Evolutionary conservation across 768 basidiomycete genomes (phyloP).

Genomic region (Lactarius tabidus): DNA sequence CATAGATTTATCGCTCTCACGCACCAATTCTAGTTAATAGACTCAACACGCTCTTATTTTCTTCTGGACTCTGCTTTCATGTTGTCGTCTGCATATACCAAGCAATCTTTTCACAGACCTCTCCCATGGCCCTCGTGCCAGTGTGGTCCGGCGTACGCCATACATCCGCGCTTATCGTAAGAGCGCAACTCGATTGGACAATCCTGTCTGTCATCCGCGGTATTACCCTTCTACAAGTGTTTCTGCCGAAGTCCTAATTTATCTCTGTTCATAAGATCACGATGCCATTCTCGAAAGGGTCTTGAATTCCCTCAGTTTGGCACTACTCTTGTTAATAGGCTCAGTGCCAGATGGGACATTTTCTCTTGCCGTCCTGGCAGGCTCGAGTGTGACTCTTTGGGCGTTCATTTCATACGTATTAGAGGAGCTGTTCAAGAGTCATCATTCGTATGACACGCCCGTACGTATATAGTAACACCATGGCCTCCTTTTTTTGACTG

Average conservation of each 20-base stretch:
- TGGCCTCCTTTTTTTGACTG: not conserved
- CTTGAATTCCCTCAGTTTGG: slow-evolving; percentile 27
- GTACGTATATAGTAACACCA: not conserved
- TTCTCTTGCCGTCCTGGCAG: slow-evolving; percentile 24
- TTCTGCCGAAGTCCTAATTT: not conserved
- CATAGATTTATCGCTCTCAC: slow-evolving; percentile 25
- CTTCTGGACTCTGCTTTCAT: slow-evolving; percentile 28
- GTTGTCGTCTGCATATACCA: slow-evolving; percentile 22
- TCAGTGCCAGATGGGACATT: slow-evolving; percentile 16
- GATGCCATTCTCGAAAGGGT: slow-evolving; percentile 32
- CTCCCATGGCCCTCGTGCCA: slow-evolving; percentile 17
- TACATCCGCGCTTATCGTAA: slow-evolving; percentile 17
- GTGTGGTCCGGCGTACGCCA: slow-evolving; percentile 29
- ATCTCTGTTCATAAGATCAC: slow-evolving; percentile 29
- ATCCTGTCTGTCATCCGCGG: slow-evolving; percentile 19
- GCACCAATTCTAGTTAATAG: slow-evolving; percentile 10
- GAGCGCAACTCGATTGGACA: slow-evolving; percentile 12
- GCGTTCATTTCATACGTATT: slow-evolving; percentile 25
- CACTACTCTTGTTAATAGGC: slow-evolving; percentile 25
- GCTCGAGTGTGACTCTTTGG: slow-evolving; percentile 28
- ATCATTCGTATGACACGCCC: slow-evolving; percentile 9
- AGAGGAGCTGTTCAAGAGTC: slow-evolving; percentile 25
- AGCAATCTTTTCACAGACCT: slow-evolving; percentile 5
- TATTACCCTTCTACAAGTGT: slow-evolving; percentile 4
- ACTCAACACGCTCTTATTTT: slow-evolving; percentile 23